Evolutionary conservation across 2,329 filamentous ascomycete species (phyloP).

Genomic region (Neonectria ditissima): DNA sequence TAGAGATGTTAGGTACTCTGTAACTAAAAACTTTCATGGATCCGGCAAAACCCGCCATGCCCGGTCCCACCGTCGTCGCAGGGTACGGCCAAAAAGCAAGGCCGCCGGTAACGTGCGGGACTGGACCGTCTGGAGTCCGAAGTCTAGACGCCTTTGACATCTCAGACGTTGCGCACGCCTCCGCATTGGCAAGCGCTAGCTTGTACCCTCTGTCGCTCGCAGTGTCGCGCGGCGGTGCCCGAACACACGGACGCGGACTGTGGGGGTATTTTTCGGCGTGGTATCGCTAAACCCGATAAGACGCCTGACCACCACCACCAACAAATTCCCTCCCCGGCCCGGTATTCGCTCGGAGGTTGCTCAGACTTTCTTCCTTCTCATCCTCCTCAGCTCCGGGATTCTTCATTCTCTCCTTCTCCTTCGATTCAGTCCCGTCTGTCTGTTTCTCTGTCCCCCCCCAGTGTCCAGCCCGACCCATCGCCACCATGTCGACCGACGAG

Average conservation of each 20-base stretch:
- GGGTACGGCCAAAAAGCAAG: background rate
- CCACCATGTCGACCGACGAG: constrained; percentile 56
- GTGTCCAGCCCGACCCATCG: constrained; percentile 24
- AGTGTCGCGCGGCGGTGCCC: background rate
- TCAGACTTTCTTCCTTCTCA: constrained; percentile 21
- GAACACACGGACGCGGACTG: constrained; percentile 8
- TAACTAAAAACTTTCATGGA: constrained; percentile 17
- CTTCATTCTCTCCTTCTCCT: constrained; percentile 22
- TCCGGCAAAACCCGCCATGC: constrained; percentile 2
- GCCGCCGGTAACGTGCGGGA: background rate
- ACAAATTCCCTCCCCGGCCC: constrained; percentile 47
- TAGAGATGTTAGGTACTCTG: no score
- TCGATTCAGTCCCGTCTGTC: constrained; percentile 24
- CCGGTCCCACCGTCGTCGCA: constrained; percentile 2
- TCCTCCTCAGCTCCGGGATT: background rate
- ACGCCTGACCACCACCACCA: constrained; percentile 41
- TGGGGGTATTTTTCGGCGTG: constrained; percentile 29
- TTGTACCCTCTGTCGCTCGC: background rate
- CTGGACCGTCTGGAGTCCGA: background rate
- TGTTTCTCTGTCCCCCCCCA: constrained; percentile 17
- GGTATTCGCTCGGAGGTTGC: constrained; percentile 43
- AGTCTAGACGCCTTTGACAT: background rate
- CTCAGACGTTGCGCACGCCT: background rate
- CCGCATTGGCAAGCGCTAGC: background rate
- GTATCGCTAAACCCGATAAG: constrained; percentile 44